A percentile compares a stretch with the other conserved stretches of the same genome.
phyloP scores from a whole-genome alignment of 2,329 filamentous ascomycete genomes.

The Bipolaris bicolor region DNA sequence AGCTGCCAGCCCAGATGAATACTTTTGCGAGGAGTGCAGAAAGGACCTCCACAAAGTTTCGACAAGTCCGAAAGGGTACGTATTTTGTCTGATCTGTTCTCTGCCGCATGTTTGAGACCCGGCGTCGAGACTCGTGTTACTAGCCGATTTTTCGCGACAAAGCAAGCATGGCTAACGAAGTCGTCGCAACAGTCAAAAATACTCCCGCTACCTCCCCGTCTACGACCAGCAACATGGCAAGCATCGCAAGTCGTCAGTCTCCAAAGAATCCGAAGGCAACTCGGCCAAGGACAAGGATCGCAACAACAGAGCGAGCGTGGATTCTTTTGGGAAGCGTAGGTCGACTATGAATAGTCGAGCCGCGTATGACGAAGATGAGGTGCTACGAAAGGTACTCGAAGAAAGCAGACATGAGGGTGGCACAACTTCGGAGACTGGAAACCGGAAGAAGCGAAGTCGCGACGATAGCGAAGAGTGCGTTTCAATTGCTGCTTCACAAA shows the following conservation, averaged over 20 bases:
- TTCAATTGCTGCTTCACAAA: slow-evolving; percentile 14
- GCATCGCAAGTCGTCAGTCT: slow-evolving; percentile 68
- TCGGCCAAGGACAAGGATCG: slow-evolving; percentile 62
- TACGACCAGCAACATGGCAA: slow-evolving; percentile 58
- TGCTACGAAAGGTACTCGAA: slow-evolving; percentile 86
- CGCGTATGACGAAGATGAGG: slow-evolving; percentile 93
- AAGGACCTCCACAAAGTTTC: slow-evolving; percentile 89
- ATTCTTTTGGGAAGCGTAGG: slow-evolving; percentile 76
- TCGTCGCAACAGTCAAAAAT: slow-evolving; percentile 59
- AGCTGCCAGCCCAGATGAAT: slow-evolving; percentile 90
- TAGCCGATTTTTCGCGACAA: background rate
- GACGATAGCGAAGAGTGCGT: slow-evolving; percentile 95
- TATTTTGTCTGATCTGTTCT: slow-evolving; percentile 24
- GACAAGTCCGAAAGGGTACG: slow-evolving; percentile 84
- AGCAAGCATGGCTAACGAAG: slow-evolving; percentile 9
- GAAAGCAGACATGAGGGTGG: slow-evolving; percentile 86
- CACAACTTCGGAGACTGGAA: slow-evolving; percentile 60
- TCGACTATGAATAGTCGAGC: slow-evolving; percentile 98
- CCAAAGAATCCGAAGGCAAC: slow-evolving; percentile 65
- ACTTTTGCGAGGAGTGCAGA: slow-evolving; percentile 95
- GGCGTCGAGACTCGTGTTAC: background rate
- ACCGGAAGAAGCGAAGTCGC: slow-evolving; percentile 79
- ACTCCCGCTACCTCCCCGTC: slow-evolving; percentile 68
- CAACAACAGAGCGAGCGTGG: slow-evolving; percentile 60
- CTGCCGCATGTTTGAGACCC: slow-evolving; percentile 15